These are phyloP conservation scores for Knoxia roxburghii DNA, from an alignment of 257 asterid genomes.

Conservation along the genomic window DNA sequence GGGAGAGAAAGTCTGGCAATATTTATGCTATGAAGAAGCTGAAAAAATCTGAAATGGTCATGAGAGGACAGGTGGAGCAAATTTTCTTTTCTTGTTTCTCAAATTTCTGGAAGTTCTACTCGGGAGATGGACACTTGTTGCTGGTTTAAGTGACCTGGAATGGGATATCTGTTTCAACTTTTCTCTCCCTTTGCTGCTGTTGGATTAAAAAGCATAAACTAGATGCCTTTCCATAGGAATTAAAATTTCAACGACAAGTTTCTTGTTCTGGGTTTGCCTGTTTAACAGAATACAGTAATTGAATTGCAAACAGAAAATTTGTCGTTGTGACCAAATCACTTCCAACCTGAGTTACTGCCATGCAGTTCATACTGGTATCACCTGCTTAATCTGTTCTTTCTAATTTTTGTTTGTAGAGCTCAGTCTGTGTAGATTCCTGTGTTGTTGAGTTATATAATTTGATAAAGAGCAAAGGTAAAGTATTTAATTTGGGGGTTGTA, in stretches of 20 bases:
- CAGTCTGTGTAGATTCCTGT: background rate
- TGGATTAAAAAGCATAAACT: background rate
- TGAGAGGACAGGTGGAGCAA: conserved; percentile 81
- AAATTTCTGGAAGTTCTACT: conserved; percentile 12
- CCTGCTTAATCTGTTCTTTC: background rate
- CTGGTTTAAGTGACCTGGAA: background rate
- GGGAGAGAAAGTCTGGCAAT: conserved; percentile 89
- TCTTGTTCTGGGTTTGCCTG: background rate
- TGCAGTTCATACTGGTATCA: background rate
- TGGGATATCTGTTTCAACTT: background rate
- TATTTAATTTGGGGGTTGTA: too few species aligned
- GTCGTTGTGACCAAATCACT: background rate
- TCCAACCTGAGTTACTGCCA: background rate
- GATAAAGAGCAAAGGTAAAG: too few species aligned
- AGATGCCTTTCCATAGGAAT: background rate
- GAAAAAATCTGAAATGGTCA: conserved; percentile 96
- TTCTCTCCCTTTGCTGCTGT: background rate
- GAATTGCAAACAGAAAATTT: background rate
- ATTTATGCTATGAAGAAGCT: conserved; percentile 98
- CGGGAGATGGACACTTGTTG: background rate
- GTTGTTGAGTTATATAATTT: background rate
- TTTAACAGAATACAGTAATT: too few species aligned
- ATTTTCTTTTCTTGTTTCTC: conserved; percentile 3
- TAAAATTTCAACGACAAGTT: too few species aligned
- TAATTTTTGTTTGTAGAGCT: background rate